These are phyloP conservation scores for Paraleonurus japonicus DNA, from an alignment of 257 asterid genomes.

Conservation along the genomic window DNA sequence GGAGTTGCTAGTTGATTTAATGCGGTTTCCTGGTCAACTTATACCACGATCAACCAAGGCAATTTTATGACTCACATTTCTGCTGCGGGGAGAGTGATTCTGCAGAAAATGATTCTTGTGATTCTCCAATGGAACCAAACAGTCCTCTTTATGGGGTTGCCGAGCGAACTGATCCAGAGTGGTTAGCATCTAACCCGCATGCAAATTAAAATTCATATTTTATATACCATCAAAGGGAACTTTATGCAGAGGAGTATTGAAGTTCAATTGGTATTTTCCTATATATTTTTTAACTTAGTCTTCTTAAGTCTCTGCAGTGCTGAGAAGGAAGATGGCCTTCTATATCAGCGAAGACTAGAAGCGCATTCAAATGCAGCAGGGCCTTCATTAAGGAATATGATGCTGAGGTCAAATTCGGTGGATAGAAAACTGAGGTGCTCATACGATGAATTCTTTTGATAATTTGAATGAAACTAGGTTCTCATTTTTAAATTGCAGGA, in stretches of 20 bases:
- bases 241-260: neutral
- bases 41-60: constrained; percentile 82
- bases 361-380: constrained; percentile 77
- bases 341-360: constrained; percentile 69
- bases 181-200: constrained; percentile 40
- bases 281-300: constrained; percentile 15
- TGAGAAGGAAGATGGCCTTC: constrained; percentile 80
- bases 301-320: constrained; percentile 44
- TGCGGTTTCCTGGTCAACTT: constrained; percentile 93
- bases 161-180: constrained; percentile 74
- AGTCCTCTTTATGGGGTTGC: constrained; percentile 92
- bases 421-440: constrained; percentile 80
- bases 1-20: constrained; percentile 76
- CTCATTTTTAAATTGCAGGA: neutral
- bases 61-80: constrained; percentile 79
- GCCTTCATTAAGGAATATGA: constrained; percentile 78
- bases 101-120: constrained; percentile 99
- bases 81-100: constrained; percentile 98
- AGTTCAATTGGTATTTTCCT: constrained; percentile 1
- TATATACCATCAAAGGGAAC: neutral
- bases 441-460: constrained; percentile 12
- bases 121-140: constrained; percentile 97
- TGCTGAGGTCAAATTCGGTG: constrained; percentile 79
- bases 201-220: neutral
- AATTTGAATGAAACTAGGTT: constrained; percentile 8